Evolutionary conservation across 75 land plant genomes (phyloP), one percentile per base, ranked within the genome.

Genomic region (Ceratopteris richardii): DNA sequence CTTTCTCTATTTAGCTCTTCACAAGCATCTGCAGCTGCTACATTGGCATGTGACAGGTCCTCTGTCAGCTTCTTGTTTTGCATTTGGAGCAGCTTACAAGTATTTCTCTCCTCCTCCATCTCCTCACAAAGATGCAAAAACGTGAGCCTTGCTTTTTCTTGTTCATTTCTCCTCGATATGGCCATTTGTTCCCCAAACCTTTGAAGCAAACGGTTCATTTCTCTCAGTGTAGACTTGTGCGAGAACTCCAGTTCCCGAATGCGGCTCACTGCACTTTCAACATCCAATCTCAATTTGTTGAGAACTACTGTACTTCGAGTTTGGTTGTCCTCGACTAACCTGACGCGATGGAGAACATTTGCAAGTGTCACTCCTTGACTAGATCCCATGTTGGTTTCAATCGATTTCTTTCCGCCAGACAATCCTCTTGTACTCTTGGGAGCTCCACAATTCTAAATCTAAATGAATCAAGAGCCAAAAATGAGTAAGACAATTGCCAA

Each of bases 1-100:
- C 69, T 58, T 33, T 72, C 74, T 4, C 54, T 43, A 14, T 65
- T 69, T 17, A 72, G 74, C 44, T 72, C 74, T 20, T 72, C 30
- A 9, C 67, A 16, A 23, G 63, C 70, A 27, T 65, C 65, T 28
- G 68, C 40, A 10, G 56, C 59, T 6, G 74, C 69, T 30, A 58
- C 58, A 55, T 59, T 65, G 0, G 74, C 74, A 23, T 72, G 70
- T 33, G 46, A 56, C 0, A 72, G 63, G 50, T 72, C 74, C 30
- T 50, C 48, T 29, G 61, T 20, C 55, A 72, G 36, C 41, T 65
- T 72, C 30, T 60, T 69, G 40, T 72, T 72, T 22, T 40, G 18
- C 13, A 60, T 29, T 23, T 66, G 70, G 0, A 65, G 24, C 21
- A 61, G 40, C 13, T 62, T 51, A 21, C 64, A 57, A 22, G 56